Evolutionary conservation across 176 grass and related monocot species (phyloP).

Genomic region (Hordeum marinum): DNA sequence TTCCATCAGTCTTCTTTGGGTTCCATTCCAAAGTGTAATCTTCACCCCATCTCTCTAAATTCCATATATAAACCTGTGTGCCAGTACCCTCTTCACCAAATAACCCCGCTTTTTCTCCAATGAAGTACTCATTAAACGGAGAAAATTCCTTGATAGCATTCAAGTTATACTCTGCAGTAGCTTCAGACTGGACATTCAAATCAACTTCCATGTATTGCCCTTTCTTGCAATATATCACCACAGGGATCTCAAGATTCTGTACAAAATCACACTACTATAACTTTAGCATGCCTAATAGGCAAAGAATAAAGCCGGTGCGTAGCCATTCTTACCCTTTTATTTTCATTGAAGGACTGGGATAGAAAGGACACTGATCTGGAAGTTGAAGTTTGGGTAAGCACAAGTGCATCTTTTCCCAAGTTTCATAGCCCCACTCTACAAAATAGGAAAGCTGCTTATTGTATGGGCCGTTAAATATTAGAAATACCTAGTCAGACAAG

Average conservation of each 20-base stretch:
- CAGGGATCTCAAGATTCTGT: constrained; percentile 85
- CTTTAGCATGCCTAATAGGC: not conserved
- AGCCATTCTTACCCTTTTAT: constrained; percentile 49
- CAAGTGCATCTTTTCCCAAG: constrained; percentile 81
- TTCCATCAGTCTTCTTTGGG: constrained; percentile 30
- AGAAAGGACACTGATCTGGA: constrained; percentile 82
- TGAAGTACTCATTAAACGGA: constrained; percentile 84
- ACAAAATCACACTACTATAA: constrained; percentile 6
- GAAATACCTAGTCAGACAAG: too few relatives aligned
- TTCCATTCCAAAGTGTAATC: constrained; percentile 69
- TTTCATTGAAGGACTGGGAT: constrained; percentile 76
- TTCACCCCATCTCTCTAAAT: constrained; percentile 82
- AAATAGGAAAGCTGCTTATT: not conserved
- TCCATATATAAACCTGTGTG: constrained; percentile 88
- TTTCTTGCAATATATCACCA: constrained; percentile 65
- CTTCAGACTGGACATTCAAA: constrained; percentile 62
- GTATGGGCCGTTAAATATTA: too few relatives aligned
- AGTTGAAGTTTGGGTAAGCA: constrained; percentile 75
- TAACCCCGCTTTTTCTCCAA: constrained; percentile 65
- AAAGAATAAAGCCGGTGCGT: not conserved
- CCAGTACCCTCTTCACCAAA: constrained; percentile 70
- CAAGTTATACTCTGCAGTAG: constrained; percentile 52
- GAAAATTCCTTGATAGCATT: constrained; percentile 75
- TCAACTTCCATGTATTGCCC: constrained; percentile 85
- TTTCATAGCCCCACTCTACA: constrained; percentile 88